Evolutionary conservation across 2,329 filamentous ascomycete species (phyloP), one percentile per base, ranked within the genome.

Genomic region (Claviceps sp.): DNA sequence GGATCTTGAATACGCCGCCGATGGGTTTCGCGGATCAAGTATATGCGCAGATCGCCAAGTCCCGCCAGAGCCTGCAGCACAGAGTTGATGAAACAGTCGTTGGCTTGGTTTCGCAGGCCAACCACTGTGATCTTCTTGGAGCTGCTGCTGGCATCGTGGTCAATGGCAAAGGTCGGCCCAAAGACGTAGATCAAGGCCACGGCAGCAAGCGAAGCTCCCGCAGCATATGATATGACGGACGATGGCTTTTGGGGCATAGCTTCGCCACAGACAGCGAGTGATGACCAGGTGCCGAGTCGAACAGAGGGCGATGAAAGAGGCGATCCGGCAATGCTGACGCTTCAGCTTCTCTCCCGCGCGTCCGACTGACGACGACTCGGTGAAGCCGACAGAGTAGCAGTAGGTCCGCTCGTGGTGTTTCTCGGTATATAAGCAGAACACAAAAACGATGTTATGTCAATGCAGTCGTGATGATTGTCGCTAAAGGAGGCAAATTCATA

Each of bases 161-260:
- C 91, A 66, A 97, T 84, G 61, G 95, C 87, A 69, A 91, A 97
- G 50, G 90, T 97, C n/a, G 93, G 93, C 8, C 85, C 89, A 70
- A 98, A 97, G 60, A 97, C 91, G 70, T 97, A 98, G 66, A 97
- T 87, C 53, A 97, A 80, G 36, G 93, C 91, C 56, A 95, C 87
- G 56, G 93, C 93, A 52, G 93, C 93, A 56, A 98, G 84, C 51
- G 90, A 95, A 55, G 91, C 93, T 60, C 91, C 91, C 54, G 91
- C 93, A 62, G 93, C 93, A 70, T 98, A 98, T 45, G 88, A 89
- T 60, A 89, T 88, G 61, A 70, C 67, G 26, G 66, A 65, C 51
- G 59, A 57, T 54, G 67, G 60, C 56, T 66, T 69, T 48, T 68
- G 65, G 54, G 63, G 65, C 68, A 70, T 70, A 30, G 3, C 43